Percentiles rank a stretch among this genome's conserved stretches.
Conservation (phyloP, 108 stramenopile genomes). For the Cyclotella atomus region DNA sequence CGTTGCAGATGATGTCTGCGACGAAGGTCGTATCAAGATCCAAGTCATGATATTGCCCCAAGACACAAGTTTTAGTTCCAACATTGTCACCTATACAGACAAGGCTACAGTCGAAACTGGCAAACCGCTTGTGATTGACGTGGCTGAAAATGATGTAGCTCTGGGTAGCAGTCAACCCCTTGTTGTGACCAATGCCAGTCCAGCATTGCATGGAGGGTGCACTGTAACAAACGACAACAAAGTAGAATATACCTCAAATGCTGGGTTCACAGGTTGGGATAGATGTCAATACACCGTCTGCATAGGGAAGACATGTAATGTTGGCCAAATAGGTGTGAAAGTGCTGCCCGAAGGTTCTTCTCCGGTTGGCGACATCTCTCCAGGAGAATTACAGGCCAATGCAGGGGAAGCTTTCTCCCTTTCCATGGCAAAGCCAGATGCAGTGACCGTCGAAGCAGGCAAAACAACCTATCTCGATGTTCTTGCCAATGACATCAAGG, state of each 20-base stretch:
- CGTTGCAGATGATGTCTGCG: constrained; percentile 28
- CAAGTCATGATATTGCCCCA: constrained; percentile 20
- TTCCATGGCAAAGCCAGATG: constrained; percentile 7
- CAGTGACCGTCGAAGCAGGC: constrained; percentile 3
- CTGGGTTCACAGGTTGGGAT: constrained; percentile 22
- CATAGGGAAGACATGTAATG: constrained; percentile 11
- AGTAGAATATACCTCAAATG: constrained; percentile 19
- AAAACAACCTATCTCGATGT: constrained; percentile 6
- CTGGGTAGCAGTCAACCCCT: constrained; percentile 1
- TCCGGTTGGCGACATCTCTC: not conserved
- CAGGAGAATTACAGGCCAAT: not conserved
- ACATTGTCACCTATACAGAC: constrained; percentile 6
- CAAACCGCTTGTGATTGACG: constrained; percentile 19
- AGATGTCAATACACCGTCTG: constrained; percentile 28
- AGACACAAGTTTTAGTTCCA: constrained; percentile 2
- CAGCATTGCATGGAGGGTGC: constrained; percentile 15
- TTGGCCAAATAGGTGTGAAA: constrained; percentile 22
- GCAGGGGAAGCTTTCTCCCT: not conserved
- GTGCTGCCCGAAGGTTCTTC: not conserved
- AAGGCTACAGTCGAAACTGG: constrained; percentile 1
- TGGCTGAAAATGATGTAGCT: constrained; percentile 17
- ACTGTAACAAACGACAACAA: constrained; percentile 15
- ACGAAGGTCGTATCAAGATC: constrained; percentile 36
- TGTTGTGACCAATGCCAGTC: constrained; percentile 7
- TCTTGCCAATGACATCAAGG: constrained; percentile 18